Conservation (phyloP, 192 early-diverging fungal genomes). For the Dispira parvispora region DNA sequence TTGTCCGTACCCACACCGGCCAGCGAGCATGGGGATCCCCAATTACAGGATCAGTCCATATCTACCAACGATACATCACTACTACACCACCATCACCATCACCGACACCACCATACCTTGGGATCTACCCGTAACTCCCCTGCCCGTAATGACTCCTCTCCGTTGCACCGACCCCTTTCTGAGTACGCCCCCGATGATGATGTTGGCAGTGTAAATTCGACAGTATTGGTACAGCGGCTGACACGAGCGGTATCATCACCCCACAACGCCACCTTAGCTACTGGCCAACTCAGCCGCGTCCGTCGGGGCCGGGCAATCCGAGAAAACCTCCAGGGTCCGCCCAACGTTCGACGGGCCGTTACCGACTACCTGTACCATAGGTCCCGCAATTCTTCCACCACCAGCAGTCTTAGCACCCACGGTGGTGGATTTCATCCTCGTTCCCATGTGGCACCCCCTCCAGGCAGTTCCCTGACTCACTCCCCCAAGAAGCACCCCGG, state of each 20-base stretch:
- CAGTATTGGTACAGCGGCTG: background rate
- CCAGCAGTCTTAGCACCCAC: background rate
- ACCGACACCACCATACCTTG: background rate
- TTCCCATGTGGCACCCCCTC: conserved; percentile 9
- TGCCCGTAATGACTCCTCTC: too few species aligned
- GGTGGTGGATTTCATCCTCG: background rate
- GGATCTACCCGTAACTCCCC: too few species aligned
- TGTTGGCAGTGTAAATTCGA: background rate
- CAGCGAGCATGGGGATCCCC: too few species aligned
- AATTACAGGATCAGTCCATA: too few species aligned
- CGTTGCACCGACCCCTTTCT: background rate
- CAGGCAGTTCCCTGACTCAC: background rate
- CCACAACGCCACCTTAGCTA: conserved; percentile 1
- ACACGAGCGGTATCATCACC: conserved; percentile 9
- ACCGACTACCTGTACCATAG: conserved; percentile 9
- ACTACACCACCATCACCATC: background rate
- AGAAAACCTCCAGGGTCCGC: conserved; percentile 6
- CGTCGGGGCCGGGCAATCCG: conserved; percentile 8
- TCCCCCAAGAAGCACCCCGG: background rate
- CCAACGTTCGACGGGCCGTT: conserved; percentile 9
- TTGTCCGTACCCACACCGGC: background rate
- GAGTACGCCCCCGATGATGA: conserved; percentile 1
- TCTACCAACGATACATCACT: too few species aligned
- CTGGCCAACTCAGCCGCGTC: conserved; percentile 8
- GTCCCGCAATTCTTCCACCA: background rate